phyloP scores from a whole-genome alignment of 805 yeast genomes.

The Blastobotrys americana region DNA sequence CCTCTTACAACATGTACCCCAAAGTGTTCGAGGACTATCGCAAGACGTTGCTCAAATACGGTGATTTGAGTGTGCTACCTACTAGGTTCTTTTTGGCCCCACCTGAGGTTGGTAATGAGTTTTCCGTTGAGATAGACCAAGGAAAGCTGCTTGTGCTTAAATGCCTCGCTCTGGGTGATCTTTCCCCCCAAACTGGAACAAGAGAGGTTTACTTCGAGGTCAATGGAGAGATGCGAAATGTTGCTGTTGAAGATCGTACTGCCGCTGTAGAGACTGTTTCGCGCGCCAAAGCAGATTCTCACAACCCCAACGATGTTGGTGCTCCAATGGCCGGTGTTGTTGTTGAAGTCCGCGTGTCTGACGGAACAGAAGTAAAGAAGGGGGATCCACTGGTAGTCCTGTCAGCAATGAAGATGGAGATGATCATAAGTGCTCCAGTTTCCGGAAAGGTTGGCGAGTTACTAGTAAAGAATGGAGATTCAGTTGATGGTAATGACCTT shows the following conservation, averaged over 20 bases:
- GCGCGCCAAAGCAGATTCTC: constrained; percentile 84
- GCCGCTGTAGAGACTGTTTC: constrained; percentile 79
- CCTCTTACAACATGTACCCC: constrained; percentile 96
- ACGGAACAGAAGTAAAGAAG: constrained; percentile 84
- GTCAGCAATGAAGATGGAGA: constrained; percentile 99
- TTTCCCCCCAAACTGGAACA: constrained; percentile 74
- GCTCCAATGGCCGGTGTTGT: constrained; percentile 99
- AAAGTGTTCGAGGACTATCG: constrained; percentile 89
- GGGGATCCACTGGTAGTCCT: constrained; percentile 93
- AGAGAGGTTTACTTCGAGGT: constrained; percentile 97
- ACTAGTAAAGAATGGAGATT: constrained; percentile 79
- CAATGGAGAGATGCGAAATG: constrained; percentile 97
- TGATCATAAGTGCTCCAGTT: constrained; percentile 91
- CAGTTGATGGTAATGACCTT: constrained; percentile 91
- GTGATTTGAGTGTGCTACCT: constrained; percentile 91
- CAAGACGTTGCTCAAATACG: constrained; percentile 65
- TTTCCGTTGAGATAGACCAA: constrained; percentile 81
- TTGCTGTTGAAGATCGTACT: constrained; percentile 79
- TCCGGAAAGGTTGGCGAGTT: constrained; percentile 78
- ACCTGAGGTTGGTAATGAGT: constrained; percentile 80
- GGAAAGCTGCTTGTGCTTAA: constrained; percentile 92
- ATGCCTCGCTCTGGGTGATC: constrained; percentile 87
- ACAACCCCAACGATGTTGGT: constrained; percentile 86
- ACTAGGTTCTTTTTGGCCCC: constrained; percentile 86
- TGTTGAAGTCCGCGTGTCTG: constrained; percentile 86